Evolutionary conservation across 2,329 filamentous ascomycete species (phyloP), one percentile per base, ranked within the genome.

Genomic region (Trichophyton mentagrophytes): DNA sequence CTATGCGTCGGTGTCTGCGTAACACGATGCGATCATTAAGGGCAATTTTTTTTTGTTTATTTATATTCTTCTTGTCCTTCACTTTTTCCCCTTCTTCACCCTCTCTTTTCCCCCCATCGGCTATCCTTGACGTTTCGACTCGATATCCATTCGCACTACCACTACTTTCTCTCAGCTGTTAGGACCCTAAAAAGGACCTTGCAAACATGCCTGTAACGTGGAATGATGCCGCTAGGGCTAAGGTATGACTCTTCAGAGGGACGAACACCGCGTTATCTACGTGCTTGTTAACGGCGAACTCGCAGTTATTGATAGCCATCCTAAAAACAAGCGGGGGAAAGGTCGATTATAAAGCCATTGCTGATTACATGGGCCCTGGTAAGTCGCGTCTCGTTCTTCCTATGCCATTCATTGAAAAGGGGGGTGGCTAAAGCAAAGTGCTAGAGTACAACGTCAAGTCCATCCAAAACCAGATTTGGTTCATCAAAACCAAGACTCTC

Each of bases 131-230:
- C 8, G 1, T 15, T 20, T 51, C 6, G 46, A 51, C 22, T 51
- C 17, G 46, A 51, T 20, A 20, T 27, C 17, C 33, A 13, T 38
- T 38, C 9, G 9, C 33, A 9, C 33, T 13, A 13, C 9, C 33
- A 38, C 33, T 7, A 38, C 33, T 13, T 13, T 9, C 11, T 38
- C 2, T 13, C 27, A 27, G 9, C 27, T 6, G 27, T 20, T 15
- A 25, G 5, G 8, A 9, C 46, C 22, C 30, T 9, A 1, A 25
- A 25, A 1, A 15, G 1, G 49, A 33, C 11, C 27, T 49, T n/a
- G 7, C 27, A 61, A 67, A 57, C 5, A 72, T 71, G 69, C 64
- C 67, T 5, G 70, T 70, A 33, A 65, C 40, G 0, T 72, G 70
- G 70, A 65, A 66, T 6, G 61, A 65, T 0, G 47, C 68, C n/a